These are phyloP conservation scores for Massariosphaeria phaeospora DNA, from an alignment of 495 filamentous ascomycete genomes.

Conservation along the genomic window DNA sequence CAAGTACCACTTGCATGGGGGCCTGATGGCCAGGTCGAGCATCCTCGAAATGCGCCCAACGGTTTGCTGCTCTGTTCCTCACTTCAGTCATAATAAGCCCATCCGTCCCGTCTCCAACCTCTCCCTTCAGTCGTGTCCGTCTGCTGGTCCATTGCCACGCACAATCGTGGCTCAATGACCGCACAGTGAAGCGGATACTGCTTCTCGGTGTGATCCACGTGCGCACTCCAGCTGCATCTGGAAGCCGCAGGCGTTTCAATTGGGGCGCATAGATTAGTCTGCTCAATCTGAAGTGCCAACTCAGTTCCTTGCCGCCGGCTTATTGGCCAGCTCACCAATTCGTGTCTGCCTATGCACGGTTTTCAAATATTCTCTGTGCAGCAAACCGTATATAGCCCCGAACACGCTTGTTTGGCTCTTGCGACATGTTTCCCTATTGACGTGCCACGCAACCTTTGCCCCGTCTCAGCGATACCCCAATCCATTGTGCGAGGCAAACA, in stretches of 20 bases:
- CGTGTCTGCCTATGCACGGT: constrained; percentile 27
- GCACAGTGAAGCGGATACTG: constrained; percentile 14
- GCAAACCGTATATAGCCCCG: constrained; percentile 28
- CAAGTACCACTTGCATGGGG: constrained; percentile 15
- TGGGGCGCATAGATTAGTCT: constrained; percentile 30
- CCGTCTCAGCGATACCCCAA: constrained; percentile 13
- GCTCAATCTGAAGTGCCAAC: constrained; percentile 21
- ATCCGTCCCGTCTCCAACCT: neutral
- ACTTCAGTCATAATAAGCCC: constrained; percentile 2
- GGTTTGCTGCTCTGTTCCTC: constrained; percentile 3
- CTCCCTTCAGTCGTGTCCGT: constrained; percentile 4
- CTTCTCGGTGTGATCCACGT: constrained; percentile 9
- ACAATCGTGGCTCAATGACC: constrained; percentile 7
- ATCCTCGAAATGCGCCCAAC: constrained; percentile 22
- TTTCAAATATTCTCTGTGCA: constrained; percentile 1
- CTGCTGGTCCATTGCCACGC: constrained; percentile 4
- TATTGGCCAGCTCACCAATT: constrained; percentile 18
- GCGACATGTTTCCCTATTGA: constrained; percentile 17
- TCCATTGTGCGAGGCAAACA: constrained; percentile 30
- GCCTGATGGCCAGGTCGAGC: constrained; percentile 15
- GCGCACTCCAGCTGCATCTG: constrained; percentile 16
- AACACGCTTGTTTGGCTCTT: constrained; percentile 15
- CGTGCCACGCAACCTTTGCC: constrained; percentile 31
- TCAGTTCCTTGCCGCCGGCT: constrained; percentile 19
- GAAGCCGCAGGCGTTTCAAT: constrained; percentile 23